Base-by-base conservation (phyloP, 2,329 filamentous ascomycete species). In the Arthrobotrys pseudoclavata region DNA sequence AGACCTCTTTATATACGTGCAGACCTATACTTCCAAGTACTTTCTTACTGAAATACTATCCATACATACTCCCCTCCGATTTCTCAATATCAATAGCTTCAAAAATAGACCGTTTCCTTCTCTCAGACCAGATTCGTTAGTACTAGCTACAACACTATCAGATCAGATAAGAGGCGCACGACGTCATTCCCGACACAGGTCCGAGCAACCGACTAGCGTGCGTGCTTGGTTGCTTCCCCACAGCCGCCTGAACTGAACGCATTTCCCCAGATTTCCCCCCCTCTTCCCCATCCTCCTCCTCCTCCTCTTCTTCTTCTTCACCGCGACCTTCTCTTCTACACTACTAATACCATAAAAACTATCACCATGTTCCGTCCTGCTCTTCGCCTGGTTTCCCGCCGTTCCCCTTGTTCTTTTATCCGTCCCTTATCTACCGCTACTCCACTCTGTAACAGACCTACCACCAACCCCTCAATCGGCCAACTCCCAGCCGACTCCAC, bases 381-480 rank as follows among this genome's bases (percentile, higher is more conserved):
- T 57, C 76, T 61, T 53, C 31, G 64, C 20, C 72, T 69, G 62
- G 42, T 75, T 63, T 61, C 45, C 31, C 69, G 70, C 47, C 57
- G 66, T 24, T 40, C 75, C 61, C 62, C 63, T 48, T 64, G 66
- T 52, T 61, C 60, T 42, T 63, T 53, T 63, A 57, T 71, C 34
- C 52, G 72, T 57, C 52, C 72, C 42, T 74, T 80, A 69, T 79
- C 80, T 18, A 79, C 79, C 53, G 71, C 80, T 40, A 31, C 78
- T 52, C 52, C 69, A 24, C 76, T 79, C 37, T 50, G 76, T 61
- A 47, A 12, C 22, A 79, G 76, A 80, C 81, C 82, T 82, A 86
- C 90, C 18, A 96, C 96, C n/a, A 86, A 90, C 20, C 96, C 96
- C n/a, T 90, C 91, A 42, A 89, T 99, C 80, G 91, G 92, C 83